Percentiles rank a stretch among this genome's conserved stretches.
phyloP scores from a whole-genome alignment of 768 basidiomycete genomes.

The Lepiota subincarnata region DNA sequence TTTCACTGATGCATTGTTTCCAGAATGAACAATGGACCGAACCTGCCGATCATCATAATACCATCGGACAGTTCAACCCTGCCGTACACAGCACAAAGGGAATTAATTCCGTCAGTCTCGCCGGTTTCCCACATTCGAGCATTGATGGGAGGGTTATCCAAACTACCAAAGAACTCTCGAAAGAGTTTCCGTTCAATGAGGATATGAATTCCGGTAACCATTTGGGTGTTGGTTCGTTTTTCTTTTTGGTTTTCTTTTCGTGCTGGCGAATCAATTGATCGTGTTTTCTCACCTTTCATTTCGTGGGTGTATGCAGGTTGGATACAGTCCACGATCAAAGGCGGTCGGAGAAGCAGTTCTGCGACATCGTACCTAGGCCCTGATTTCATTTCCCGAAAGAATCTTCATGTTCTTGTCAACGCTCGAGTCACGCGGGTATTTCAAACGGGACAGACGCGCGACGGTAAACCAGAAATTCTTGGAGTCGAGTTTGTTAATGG shows the following conservation, averaged over 20 bases:
- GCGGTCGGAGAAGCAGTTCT: constrained; percentile 17
- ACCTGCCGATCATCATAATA: constrained; percentile 29
- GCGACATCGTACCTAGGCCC: constrained; percentile 28
- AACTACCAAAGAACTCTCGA: constrained; percentile 4
- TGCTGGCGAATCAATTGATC: neutral
- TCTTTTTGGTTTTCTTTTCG: neutral
- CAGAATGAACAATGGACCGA: constrained; percentile 26
- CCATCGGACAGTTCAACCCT: constrained; percentile 28
- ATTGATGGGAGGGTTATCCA: constrained; percentile 17
- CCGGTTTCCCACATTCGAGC: constrained; percentile 18
- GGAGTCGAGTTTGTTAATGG: neutral
- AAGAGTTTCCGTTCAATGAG: constrained; percentile 12
- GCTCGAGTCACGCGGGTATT: constrained; percentile 21
- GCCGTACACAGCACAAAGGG: constrained; percentile 24
- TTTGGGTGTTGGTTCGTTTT: neutral
- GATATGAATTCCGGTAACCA: constrained; percentile 17
- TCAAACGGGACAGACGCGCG: constrained; percentile 22
- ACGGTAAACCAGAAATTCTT: constrained; percentile 25
- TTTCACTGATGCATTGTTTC: constrained; percentile 11
- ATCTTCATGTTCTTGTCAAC: constrained; percentile 26
- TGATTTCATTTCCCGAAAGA: constrained; percentile 21
- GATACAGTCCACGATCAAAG: constrained; percentile 7
- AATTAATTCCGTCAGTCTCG: constrained; percentile 20
- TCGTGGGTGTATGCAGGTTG: neutral
- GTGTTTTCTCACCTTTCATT: no score